Evolutionary conservation across 352 stramenopile species (phyloP).

Genomic region (Phytophthora sojae): DNA sequence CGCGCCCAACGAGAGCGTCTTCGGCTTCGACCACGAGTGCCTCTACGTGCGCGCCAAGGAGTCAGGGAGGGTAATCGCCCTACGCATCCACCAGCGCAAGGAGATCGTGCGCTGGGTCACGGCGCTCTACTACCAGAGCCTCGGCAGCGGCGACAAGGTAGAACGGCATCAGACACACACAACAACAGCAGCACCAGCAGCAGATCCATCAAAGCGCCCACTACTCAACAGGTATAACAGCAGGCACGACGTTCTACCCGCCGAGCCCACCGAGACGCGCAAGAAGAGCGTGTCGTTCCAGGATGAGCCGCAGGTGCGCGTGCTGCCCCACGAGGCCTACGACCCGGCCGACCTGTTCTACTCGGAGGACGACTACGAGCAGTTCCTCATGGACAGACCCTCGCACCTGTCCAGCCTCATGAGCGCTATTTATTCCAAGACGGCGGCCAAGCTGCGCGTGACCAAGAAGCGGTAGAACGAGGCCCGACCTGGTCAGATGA

Average conservation of each 20-base stretch:
- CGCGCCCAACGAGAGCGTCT: slow-evolving; percentile 58
- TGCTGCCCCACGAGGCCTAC: slow-evolving; percentile 54
- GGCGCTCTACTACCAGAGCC: slow-evolving; percentile 68
- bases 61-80: slow-evolving; percentile 47
- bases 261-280: slow-evolving; percentile 41
- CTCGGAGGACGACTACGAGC: slow-evolving; percentile 61
- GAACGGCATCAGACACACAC: neutral
- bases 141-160: slow-evolving; percentile 22
- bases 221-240: slow-evolving; percentile 9
- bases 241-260: slow-evolving; percentile 17
- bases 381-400: slow-evolving; percentile 57
- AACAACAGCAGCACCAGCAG: too few species aligned
- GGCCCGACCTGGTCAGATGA: neutral
- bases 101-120: slow-evolving; percentile 73
- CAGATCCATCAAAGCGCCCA: too few species aligned
- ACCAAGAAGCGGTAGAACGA: slow-evolving; percentile 42
- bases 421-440: slow-evolving; percentile 63
- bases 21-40: slow-evolving; percentile 69
- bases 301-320: slow-evolving; percentile 56
- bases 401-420: slow-evolving; percentile 60
- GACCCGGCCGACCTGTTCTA: slow-evolving; percentile 67
- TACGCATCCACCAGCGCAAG: slow-evolving; percentile 70
- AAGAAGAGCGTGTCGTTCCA: slow-evolving; percentile 68
- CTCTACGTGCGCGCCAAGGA: slow-evolving; percentile 60
- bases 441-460: slow-evolving; percentile 59